Percentiles rank a stretch among this genome's conserved stretches.
phyloP scores from a whole-genome alignment of 176 grass and related monocot genomes.

The Avena atlantica region DNA sequence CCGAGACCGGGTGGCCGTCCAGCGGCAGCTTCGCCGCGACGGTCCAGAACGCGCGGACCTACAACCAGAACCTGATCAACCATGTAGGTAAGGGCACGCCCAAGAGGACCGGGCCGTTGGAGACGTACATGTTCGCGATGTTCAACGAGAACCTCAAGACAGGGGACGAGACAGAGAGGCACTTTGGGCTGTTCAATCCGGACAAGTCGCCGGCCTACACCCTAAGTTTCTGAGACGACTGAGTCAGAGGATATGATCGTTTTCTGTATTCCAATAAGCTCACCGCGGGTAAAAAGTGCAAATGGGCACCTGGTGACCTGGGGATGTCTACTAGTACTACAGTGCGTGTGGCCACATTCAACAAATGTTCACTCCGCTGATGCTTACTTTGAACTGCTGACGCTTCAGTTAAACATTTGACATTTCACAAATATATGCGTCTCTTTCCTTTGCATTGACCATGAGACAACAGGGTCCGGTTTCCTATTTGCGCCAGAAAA shows the following conservation, averaged over 20 bases:
- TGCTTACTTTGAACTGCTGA: too few relatives aligned
- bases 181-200: conserved; percentile 70
- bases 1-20: conserved; percentile 84
- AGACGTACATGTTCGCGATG: conserved; percentile 78
- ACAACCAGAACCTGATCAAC: conserved; percentile 73
- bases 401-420: too few relatives aligned
- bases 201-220: conserved; percentile 50
- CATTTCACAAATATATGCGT: too few relatives aligned
- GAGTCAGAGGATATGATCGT: not conserved
- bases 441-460: too few relatives aligned
- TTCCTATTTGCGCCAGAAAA: too few relatives aligned
- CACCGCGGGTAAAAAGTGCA: too few relatives aligned
- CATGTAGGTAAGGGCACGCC: conserved; percentile 68
- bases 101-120: conserved; percentile 40
- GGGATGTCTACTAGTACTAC: too few relatives aligned
- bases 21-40: conserved; percentile 48
- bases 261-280: not conserved
- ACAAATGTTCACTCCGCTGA: too few relatives aligned
- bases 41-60: conserved; percentile 49
- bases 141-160: conserved; percentile 73
- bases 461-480: too few relatives aligned
- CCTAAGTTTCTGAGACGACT: conserved; percentile 28
- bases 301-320: too few relatives aligned
- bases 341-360: too few relatives aligned
- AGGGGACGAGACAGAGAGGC: conserved; percentile 36